phyloP scores from a whole-genome alignment of 768 basidiomycete species.

The Russula sp. region DNA sequence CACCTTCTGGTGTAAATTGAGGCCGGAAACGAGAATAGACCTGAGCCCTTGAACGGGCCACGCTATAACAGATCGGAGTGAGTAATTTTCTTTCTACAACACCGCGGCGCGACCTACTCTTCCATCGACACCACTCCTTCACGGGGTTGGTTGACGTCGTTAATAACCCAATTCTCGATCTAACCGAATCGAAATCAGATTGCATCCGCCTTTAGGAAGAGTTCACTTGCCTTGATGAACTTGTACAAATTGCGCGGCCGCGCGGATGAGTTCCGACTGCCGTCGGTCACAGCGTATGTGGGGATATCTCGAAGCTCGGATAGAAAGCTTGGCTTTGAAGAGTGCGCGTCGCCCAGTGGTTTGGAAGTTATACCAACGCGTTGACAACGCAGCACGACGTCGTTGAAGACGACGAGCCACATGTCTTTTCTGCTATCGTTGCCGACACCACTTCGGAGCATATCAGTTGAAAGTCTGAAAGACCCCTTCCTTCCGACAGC shows the following conservation, averaged over 20 bases:
- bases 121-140: conserved; percentile 87
- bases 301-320: conserved; percentile 79
- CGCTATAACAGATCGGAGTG: conserved; percentile 43
- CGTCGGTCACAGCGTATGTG: conserved; percentile 65
- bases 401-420: conserved; percentile 95
- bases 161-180: conserved; percentile 88
- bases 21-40: conserved; percentile 57
- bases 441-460: conserved; percentile 53
- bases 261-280: conserved; percentile 68
- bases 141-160: conserved; percentile 66
- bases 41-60: conserved; percentile 66
- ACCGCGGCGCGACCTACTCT: conserved; percentile 56
- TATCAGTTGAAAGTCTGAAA: conserved; percentile 85
- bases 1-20: conserved; percentile 64
- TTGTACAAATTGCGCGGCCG: conserved; percentile 91
- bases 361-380: conserved; percentile 84
- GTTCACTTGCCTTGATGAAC: conserved; percentile 72
- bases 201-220: conserved; percentile 12
- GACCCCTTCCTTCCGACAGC: conserved; percentile 78
- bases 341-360: conserved; percentile 67
- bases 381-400: conserved; percentile 90
- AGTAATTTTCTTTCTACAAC: conserved; percentile 14
- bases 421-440: conserved; percentile 74
- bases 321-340: conserved; percentile 67
- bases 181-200: conserved; percentile 35